Percentiles rank a stretch among this genome's conserved stretches.
Evolutionary conservation across 129 eudicot genomes (phyloP).

Genomic region (Artemisia argyi): DNA sequence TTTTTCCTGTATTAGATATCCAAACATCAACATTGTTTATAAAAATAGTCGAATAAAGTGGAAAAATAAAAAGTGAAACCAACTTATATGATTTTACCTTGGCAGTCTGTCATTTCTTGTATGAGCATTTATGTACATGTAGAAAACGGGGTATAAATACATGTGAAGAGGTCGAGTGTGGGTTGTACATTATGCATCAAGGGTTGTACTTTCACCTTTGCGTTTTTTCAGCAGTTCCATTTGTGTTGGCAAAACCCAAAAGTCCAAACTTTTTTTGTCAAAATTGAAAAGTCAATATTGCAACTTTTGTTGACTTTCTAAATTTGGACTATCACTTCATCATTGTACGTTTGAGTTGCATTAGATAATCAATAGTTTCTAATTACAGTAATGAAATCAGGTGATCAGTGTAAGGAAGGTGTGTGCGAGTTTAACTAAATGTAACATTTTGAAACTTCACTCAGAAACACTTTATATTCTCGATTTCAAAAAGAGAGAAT

Average conservation of each 20-base stretch:
- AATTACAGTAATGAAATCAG: too few relatives aligned
- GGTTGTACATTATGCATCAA: conserved; percentile 5
- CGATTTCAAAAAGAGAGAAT: conserved; percentile 16
- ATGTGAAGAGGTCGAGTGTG: background rate
- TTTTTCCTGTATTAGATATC: conserved; percentile 36
- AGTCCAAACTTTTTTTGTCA: background rate
- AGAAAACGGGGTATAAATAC: conserved; percentile 9
- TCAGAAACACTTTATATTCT: conserved; percentile 19
- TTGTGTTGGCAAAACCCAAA: background rate
- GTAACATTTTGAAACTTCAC: background rate
- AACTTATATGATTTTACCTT: background rate
- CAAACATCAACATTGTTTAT: too few relatives aligned
- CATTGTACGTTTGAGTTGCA: background rate
- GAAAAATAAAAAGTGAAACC: too few relatives aligned
- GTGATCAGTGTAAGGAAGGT: background rate
- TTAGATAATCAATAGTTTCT: background rate
- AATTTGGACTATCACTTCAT: background rate
- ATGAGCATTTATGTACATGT: conserved; percentile 1
- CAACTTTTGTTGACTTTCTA: conserved; percentile 2
- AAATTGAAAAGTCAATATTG: background rate
- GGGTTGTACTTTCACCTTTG: background rate
- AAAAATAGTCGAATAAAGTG: too few relatives aligned
- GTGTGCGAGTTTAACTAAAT: background rate
- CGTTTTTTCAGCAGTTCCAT: conserved; percentile 7
- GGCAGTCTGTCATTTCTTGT: conserved; percentile 16